Evolutionary conservation across 352 stramenopile genomes (phyloP), one percentile per base, ranked within the genome.

Genomic region (Phytophthora cryptogea): DNA sequence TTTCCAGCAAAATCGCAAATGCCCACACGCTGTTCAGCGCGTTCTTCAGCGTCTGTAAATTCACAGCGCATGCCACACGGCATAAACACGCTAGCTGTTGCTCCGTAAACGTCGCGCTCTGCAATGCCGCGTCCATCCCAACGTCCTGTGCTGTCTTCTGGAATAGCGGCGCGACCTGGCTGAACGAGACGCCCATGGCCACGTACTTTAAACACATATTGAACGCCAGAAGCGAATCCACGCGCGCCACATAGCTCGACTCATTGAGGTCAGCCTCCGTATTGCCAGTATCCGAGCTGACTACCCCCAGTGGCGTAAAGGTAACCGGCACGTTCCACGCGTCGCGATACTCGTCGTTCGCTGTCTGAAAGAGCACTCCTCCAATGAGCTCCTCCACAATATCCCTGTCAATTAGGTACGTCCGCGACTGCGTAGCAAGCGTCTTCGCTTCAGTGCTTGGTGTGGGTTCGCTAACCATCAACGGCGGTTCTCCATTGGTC

Each of bases 121-220:
- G 39, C 35, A 68, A 26, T 39, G 31, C 57, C 31, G 27, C 14
- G 49, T 63, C 58, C 63, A 68, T 66, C 16, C 64, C 59, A 13
- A 53, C 68, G 36, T 68, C 59, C 49, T 72, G 59, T 5, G 40
- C 59, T 26, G 59, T 72, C 17, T 63, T 59, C 20, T 72, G 52
- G 26, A 66, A 69, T 9, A 72, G 47, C 14, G 54, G 20, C 11
- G 62, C 52, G 11, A 66, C 53, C 33, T 72, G 64, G 9, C 37
- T 28, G 47, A 72, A 58, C 17, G 64, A 66, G n/a, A 72, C 56
- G 17, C 64, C 64, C 64, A 66, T 66, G 3, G 46, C 37, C 37
- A 72, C 49, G 17, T 72, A 72, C 42, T 72, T 68, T 36, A 72
- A 54, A 16, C 64, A 72, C 59, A 60, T 64, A 46, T 69, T 69